Evolutionary conservation across 768 basidiomycete species (phyloP).

Genomic region (Boletus huronensis): DNA sequence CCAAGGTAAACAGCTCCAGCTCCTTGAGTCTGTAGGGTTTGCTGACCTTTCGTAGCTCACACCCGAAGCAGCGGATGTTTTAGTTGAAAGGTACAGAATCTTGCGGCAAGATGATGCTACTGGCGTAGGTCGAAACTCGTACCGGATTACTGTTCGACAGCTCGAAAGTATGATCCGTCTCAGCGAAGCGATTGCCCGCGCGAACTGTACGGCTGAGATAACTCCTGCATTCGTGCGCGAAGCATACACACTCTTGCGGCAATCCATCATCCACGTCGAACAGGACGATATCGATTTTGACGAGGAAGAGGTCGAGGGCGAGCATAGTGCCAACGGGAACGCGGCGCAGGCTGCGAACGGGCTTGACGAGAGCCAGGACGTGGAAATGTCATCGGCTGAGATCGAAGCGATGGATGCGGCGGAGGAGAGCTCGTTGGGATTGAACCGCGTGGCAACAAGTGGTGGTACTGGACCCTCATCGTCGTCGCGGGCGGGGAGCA

Average conservation of each 20-base stretch:
- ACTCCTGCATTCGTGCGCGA: constrained; percentile 92
- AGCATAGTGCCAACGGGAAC: constrained; percentile 40
- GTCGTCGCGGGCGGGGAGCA: constrained; percentile 29
- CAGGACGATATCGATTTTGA: constrained; percentile 99
- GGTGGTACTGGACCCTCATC: constrained; percentile 32
- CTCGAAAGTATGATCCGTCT: constrained; percentile 98
- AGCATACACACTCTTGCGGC: constrained; percentile 88
- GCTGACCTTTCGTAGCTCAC: constrained; percentile 61
- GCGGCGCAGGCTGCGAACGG: constrained; percentile 33
- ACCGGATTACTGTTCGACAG: constrained; percentile 96
- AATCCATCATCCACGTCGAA: constrained; percentile 99
- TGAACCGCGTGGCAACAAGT: constrained; percentile 37
- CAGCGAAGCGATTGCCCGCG: constrained; percentile 94
- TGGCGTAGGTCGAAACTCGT: constrained; percentile 86
- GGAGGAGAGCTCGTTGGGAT: constrained; percentile 45
- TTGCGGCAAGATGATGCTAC: constrained; percentile 90
- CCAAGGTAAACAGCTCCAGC: constrained; percentile 57
- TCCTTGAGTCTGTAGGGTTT: background rate
- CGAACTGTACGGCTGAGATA: constrained; percentile 97
- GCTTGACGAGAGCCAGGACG: constrained; percentile 54
- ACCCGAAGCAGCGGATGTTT: constrained; percentile 83
- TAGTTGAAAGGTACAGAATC: constrained; percentile 93
- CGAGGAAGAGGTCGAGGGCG: constrained; percentile 73
- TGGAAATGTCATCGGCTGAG: constrained; percentile 62
- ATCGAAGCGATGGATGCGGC: constrained; percentile 51